A percentile compares a stretch with the other conserved stretches of the same genome.
Evolutionary conservation across 305 asterid genomes (phyloP).

Genomic region (Solanum chacoense): DNA sequence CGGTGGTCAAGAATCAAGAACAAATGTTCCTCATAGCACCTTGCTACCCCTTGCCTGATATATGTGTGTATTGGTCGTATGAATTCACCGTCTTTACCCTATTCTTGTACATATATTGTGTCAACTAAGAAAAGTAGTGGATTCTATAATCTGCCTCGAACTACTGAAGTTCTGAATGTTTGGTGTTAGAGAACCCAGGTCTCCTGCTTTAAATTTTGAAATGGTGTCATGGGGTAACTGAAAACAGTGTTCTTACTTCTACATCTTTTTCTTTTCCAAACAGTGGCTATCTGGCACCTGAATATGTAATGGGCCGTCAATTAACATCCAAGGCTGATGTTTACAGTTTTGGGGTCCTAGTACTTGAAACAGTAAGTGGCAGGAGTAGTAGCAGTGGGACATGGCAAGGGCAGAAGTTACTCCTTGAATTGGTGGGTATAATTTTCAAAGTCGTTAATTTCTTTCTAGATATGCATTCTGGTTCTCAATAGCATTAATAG

Average conservation of each 20-base stretch:
- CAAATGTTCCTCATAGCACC: neutral
- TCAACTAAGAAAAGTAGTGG: neutral
- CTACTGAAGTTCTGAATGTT: neutral
- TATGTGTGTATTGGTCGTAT: neutral
- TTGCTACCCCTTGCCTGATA: neutral
- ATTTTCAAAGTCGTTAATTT: neutral
- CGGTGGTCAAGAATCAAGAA: neutral
- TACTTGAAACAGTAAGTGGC: slow-evolving; percentile 73
- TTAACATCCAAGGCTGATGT: slow-evolving; percentile 81
- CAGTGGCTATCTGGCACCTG: slow-evolving; percentile 97
- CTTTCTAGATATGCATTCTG: neutral
- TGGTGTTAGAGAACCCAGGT: neutral
- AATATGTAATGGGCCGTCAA: slow-evolving; percentile 83
- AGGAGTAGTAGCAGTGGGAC: slow-evolving; percentile 45
- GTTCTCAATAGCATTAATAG: neutral
- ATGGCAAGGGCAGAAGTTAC: slow-evolving; percentile 56
- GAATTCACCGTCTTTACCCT: neutral
- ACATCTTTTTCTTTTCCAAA: slow-evolving; percentile 12
- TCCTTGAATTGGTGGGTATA: slow-evolving; percentile 68
- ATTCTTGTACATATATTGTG: neutral
- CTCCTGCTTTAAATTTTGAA: neutral
- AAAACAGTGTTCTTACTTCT: neutral
- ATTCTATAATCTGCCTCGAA: neutral
- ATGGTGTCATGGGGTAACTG: neutral
- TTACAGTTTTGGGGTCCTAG: slow-evolving; percentile 72